phyloP scores from a whole-genome alignment of 164 flowering plant genomes.

The Umbilicus rupestris region DNA sequence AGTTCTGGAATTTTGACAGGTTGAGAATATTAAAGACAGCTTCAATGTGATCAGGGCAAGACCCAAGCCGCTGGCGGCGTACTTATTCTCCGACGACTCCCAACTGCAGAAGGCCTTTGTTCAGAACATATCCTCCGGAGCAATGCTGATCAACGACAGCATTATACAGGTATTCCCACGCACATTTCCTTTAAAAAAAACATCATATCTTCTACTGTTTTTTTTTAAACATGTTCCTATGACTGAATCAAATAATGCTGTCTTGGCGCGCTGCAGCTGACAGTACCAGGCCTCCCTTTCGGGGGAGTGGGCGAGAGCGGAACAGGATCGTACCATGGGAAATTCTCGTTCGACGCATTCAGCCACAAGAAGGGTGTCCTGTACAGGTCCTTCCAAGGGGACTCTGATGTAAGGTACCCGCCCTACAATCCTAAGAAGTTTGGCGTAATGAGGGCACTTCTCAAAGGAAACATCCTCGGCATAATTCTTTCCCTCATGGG shows the following conservation, averaged over 20 bases:
- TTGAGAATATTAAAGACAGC: constrained; percentile 58
- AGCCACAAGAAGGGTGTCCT: constrained; percentile 32
- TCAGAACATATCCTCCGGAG: constrained; percentile 53
- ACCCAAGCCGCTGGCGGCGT: constrained; percentile 81
- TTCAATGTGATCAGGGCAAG: constrained; percentile 44
- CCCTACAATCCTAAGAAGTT: constrained; percentile 25
- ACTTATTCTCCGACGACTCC: constrained; percentile 56
- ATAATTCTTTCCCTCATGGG: constrained; percentile 27
- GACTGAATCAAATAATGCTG: not conserved
- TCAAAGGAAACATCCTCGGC: constrained; percentile 20
- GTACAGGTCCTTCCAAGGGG: constrained; percentile 23
- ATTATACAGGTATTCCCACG: constrained; percentile 41
- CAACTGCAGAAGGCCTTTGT: constrained; percentile 49
- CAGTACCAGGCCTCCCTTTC: constrained; percentile 20
- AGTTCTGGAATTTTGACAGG: constrained; percentile 25
- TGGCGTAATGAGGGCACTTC: constrained; percentile 22
- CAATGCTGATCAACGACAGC: constrained; percentile 60
- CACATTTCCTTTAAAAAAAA: not conserved
- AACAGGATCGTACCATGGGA: constrained; percentile 33
- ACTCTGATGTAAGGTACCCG: constrained; percentile 24
- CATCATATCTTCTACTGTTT: not conserved
- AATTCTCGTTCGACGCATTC: constrained; percentile 31
- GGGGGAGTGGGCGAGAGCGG: constrained; percentile 45
- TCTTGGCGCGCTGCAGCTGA: constrained; percentile 25
- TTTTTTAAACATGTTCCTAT: not conserved